These are phyloP conservation scores for Chaetomium olivaceum DNA, from an alignment of 2,329 filamentous ascomycete genomes.

Conservation along the genomic window DNA sequence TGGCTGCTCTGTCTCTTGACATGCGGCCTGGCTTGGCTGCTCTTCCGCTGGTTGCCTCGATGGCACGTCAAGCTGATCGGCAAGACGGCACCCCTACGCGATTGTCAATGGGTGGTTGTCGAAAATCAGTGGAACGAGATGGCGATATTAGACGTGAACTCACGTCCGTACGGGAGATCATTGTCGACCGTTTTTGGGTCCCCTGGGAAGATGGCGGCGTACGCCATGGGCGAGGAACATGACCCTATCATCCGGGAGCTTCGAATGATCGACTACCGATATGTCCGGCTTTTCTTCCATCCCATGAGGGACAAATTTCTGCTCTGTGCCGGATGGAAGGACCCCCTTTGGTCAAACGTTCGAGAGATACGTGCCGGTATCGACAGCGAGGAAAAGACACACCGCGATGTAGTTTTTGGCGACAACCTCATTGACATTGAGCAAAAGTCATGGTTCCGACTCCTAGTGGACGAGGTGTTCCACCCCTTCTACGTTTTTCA, in stretches of 20 bases:
- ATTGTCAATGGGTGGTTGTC: conserved; percentile 88
- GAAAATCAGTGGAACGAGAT: conserved; percentile 99
- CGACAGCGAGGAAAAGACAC: conserved; percentile 82
- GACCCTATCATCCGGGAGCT: conserved; percentile 77
- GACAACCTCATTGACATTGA: conserved; percentile 89
- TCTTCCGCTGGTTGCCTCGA: conserved; percentile 86
- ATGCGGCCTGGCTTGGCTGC: conserved; percentile 75
- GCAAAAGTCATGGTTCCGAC: conserved; percentile 78
- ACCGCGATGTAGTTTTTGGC: conserved; percentile 84
- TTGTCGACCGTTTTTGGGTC: conserved; percentile 67
- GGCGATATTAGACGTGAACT: conserved; percentile 67
- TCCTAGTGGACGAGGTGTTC: conserved; percentile 90
- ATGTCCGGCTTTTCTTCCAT: conserved; percentile 90
- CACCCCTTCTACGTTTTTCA: conserved; percentile 99
- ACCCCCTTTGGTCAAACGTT: conserved; percentile 82
- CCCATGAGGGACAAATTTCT: conserved; percentile 86
- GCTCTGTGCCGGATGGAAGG: conserved; percentile 88
- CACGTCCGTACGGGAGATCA: conserved; percentile 54
- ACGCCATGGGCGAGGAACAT: conserved; percentile 64
- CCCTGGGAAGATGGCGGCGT: conserved; percentile 59
- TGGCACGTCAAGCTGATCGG: conserved; percentile 82
- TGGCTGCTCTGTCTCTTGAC: conserved; percentile 69
- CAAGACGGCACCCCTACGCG: conserved; percentile 63
- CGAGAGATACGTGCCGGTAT: conserved; percentile 74
- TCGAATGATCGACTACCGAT: conserved; percentile 84